Evolutionary conservation across 768 basidiomycete genomes (phyloP), one percentile per base, ranked within the genome.

Genomic region (Termitomyces sp.): DNA sequence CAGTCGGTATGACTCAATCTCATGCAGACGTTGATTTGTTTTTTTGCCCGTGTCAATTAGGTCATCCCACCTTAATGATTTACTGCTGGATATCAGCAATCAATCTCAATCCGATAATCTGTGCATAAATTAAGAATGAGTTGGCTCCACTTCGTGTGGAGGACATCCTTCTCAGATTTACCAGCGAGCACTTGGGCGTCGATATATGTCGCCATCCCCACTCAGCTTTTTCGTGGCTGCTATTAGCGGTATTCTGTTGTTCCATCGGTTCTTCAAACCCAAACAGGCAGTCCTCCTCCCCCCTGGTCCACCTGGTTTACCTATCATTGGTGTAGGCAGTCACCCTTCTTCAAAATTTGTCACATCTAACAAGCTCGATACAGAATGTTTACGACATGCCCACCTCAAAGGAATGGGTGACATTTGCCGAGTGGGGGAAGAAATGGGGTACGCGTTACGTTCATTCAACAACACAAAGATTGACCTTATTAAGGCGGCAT

Each of bases 301-400:
- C 13, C 77, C 78, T 26, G 76, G 77, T 9, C 77, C 78, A 2
- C 67, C 65, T 48, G 76, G 77, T 16, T 59, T 75, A 41, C 61
- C 61, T 20, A 57, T 62, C 24, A 41, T 61, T 14, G 60, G 54
- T 18, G 57, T 57, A 31, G 58, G 53, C 29, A 46, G 44, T 32
- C 20, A 18, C 41, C 47, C 18, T 16, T 36, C 5, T 27, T 24
- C 22, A 16, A 16, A 10, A 47, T 9, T 5, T 13, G 13, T 29
- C 18, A 46, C 16, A n/a, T n/a, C 29, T n/a, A 18, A 24, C 39
- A 3, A 26, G 16, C 8, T 6, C 34, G 26, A 31, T 29, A 6
- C 46, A 81, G 79, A 84, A 80, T 69, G 67, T 79, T 13, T 64
- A 74, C 20, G 74, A 79, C 53, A 74, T 83, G 72, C 78, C 82